Evolutionary conservation across 305 asterid species (phyloP).

Genomic region (Rubia peregrina): DNA sequence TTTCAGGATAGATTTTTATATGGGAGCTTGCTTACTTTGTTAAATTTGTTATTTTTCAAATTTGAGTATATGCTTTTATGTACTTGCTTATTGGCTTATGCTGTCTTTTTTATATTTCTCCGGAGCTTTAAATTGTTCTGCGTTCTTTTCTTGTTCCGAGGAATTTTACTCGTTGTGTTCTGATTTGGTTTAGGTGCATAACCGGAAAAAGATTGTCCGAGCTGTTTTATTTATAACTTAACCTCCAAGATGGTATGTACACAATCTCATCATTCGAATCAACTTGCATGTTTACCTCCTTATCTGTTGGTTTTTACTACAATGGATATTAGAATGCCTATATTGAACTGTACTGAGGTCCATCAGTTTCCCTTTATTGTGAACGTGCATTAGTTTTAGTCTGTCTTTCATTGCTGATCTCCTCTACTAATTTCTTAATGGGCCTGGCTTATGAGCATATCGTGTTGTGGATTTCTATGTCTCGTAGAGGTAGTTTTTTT

Average conservation of each 20-base stretch:
- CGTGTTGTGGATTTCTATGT: neutral
- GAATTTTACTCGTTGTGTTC: no score
- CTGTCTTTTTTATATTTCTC: neutral
- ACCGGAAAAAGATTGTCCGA: neutral
- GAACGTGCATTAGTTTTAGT: no score
- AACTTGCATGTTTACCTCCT: neutral
- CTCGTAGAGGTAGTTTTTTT: neutral
- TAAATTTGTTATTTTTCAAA: no score
- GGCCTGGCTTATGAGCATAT: neutral
- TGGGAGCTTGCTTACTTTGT: no score
- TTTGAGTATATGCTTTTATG: neutral
- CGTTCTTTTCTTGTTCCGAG: neutral
- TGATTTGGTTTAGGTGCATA: slow-evolving; percentile 1
- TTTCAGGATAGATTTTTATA: no score
- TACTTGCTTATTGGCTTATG: neutral
- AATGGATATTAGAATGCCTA: no score
- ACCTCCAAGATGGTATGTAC: slow-evolving; percentile 19
- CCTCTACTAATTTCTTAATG: neutral
- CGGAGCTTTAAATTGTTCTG: no score
- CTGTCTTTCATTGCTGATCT: neutral
- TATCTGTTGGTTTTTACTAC: no score
- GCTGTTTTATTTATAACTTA: neutral
- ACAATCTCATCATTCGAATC: neutral
- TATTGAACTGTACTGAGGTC: no score
- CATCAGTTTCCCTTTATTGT: neutral